Base-by-base conservation (phyloP, 1,139 yeast species). In the Geotrichum siamense region DNA sequence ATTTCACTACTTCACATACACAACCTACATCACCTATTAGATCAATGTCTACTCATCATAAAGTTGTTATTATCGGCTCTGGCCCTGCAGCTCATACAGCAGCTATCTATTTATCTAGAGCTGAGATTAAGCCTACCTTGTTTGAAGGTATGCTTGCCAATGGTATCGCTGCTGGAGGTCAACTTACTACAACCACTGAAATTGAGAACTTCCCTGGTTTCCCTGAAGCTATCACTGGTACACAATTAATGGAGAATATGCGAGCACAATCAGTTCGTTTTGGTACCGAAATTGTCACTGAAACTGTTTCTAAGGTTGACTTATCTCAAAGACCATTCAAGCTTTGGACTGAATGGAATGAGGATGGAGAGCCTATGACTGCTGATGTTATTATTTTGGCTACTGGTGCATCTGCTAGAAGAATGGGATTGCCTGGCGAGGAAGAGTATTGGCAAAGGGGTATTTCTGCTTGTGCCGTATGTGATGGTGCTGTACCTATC, bases 11-110 rank as follows among this genome's bases (percentile, higher is more conserved):
- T 20, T 26, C 12, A 21, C 29, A 22, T 28, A 5, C 38, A 17
- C 28, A 39, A 10, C 12, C 37, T 12, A 12, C n/a, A 6, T 10
- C 22, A 43, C 13, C 22, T 47, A 32, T 39, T 35, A 28, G 47
- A 36, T 56, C 51, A 51, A 59, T 58, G 61, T 52, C 53, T 57
- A 38, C 42, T 29, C 96, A 87, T 67, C 79, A 84, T 70, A 78
- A 74, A 69, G 96, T 87, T 52, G 86, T 94, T 43, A 86, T 89
- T 59, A 82, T 89, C 53, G 97, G 97, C 39, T 89, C 97, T 43
- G 98, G 98, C 56, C 98, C 98, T 45, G 98, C 98, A 50, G 98
- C 97, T 47, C 96, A 91, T 73, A 91, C 98, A 38, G 98, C 98
- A 42, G 98, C 98, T 55, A 85, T 91, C 65, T 91, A 91, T 68